These are phyloP conservation scores for Elymus sibiricus DNA, from an alignment of 176 grass and related monocot genomes.

Conservation along the genomic window DNA sequence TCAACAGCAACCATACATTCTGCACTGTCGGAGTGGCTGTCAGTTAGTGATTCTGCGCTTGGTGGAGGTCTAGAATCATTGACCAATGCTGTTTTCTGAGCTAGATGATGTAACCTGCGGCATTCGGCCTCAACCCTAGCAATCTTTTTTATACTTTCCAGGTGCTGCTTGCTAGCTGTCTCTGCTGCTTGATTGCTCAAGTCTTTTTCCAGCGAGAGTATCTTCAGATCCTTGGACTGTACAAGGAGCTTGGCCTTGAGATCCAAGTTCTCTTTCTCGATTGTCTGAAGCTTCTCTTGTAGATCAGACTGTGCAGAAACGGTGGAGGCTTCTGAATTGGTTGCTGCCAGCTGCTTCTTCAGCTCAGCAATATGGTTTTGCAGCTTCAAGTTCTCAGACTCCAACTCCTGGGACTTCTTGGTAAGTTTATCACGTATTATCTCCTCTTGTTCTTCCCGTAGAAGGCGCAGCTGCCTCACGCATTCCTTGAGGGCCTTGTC, in stretches of 20 bases:
- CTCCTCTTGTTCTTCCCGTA: constrained; percentile 69
- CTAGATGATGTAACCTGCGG: constrained; percentile 51
- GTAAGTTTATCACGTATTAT: constrained; percentile 53
- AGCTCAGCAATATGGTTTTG: constrained; percentile 59
- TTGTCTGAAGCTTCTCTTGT: constrained; percentile 47
- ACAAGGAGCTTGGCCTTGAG: constrained; percentile 67
- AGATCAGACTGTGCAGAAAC: constrained; percentile 38
- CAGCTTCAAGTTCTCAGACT: constrained; percentile 46
- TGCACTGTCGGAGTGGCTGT: constrained; percentile 74
- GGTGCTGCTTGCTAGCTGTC: constrained; percentile 83
- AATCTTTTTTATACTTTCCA: constrained; percentile 82
- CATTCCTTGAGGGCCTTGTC: constrained; percentile 91
- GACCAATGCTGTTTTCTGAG: constrained; percentile 30
- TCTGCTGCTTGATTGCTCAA: constrained; percentile 87
- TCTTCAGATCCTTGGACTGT: constrained; percentile 58
- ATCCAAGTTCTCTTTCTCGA: constrained; percentile 72
- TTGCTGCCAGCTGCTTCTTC: constrained; percentile 44
- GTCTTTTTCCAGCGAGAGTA: constrained; percentile 79
- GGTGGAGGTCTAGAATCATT: constrained; percentile 40
- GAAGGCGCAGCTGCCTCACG: constrained; percentile 77
- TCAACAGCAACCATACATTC: constrained; percentile 59
- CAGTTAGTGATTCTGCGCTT: constrained; percentile 64
- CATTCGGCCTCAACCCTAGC: constrained; percentile 91
- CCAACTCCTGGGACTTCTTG: constrained; percentile 40
- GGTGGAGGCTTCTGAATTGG: constrained; percentile 32